A percentile compares a stretch with the other conserved stretches of the same genome.
Evolutionary conservation across 495 filamentous ascomycete species (phyloP).

Genomic region (Annulohypoxylon maeteangense): DNA sequence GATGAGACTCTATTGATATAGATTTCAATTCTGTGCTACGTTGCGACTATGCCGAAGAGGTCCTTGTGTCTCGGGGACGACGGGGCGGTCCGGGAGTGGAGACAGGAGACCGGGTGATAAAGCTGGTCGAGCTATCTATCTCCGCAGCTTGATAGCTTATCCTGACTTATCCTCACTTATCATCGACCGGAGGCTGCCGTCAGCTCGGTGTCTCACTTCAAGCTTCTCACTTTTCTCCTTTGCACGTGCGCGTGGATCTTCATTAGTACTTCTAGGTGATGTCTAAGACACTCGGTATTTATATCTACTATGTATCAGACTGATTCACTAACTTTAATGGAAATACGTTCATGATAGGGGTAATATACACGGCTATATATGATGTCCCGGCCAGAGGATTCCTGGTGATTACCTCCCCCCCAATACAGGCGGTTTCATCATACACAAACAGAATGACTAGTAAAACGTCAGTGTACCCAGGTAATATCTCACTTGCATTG

Average conservation of each 20-base stretch:
- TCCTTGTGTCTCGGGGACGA: constrained; percentile 6
- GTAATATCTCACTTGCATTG: neutral
- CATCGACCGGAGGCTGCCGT: constrained; percentile 30
- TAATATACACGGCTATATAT: neutral
- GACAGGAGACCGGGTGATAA: constrained; percentile 29
- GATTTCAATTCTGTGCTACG: neutral
- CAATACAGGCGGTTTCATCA: neutral
- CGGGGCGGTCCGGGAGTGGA: constrained; percentile 40
- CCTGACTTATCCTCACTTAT: constrained; percentile 32
- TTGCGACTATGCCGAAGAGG: neutral
- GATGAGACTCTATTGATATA: neutral
- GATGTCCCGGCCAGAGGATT: neutral
- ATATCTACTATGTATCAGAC: neutral
- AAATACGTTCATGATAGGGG: neutral
- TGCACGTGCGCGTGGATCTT: neutral
- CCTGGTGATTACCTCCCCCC: neutral
- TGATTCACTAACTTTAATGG: neutral
- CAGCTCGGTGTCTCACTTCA: constrained; percentile 3
- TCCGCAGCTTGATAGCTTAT: constrained; percentile 31
- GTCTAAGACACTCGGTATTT: neutral
- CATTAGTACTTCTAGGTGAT: neutral
- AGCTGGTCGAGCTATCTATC: constrained; percentile 20
- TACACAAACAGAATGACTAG: neutral
- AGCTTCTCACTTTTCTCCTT: neutral
- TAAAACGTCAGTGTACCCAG: neutral